Base-by-base conservation (phyloP, 305 asterid species). In the Ilex paraguariensis region DNA sequence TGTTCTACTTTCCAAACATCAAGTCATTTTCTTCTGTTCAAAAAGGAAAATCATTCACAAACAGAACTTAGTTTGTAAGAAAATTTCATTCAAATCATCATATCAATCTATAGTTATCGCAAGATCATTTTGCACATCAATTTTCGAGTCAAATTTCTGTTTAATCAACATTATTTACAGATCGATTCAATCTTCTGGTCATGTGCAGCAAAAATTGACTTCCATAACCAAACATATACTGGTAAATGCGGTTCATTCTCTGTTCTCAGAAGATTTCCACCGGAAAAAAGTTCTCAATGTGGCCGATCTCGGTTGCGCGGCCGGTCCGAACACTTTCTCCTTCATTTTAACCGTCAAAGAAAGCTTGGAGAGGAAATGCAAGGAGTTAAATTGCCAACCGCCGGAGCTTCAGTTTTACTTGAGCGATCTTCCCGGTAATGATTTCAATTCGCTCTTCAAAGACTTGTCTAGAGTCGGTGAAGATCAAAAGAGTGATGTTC, bases 381-480 rank as follows among this genome's bases (percentile, higher is more conserved):
- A 56, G 56, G 55, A 7, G 13, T 17, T 30, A 7, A 32, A 45
- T 7, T 45, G 46, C 0, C 5, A 49, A 1, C 46, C 42, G 3
- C 72, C 64, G 0, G 76, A 78, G 50, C 56, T 74, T 15, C 73
- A 64, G 13, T 50, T 71, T 31, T 72, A 68, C 15, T 55, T 74
- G 33, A 73, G 70, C 40, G 79, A 77, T 61, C 77, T 77, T 49
- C 72, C 79, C 0, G 42, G 66, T 30, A 77, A 74, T 50, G 82
- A 78, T 59, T 78, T 74, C 72, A 68, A 65, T 66, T 61, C 73
- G 14, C 39, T 78, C 36, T 75, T 78, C 13, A 21, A 21, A 21
- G 28, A 21, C 55, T 17, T 51, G 67, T 40, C 11, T 48, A 11
- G 53, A 74, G 17, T 48, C 62, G 53, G 59, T 4, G 31, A 44